A percentile compares a stretch with the other conserved stretches of the same genome.
phyloP scores from a whole-genome alignment of 2,329 filamentous ascomycete species.

The Cladorrhinum sp. region DNA sequence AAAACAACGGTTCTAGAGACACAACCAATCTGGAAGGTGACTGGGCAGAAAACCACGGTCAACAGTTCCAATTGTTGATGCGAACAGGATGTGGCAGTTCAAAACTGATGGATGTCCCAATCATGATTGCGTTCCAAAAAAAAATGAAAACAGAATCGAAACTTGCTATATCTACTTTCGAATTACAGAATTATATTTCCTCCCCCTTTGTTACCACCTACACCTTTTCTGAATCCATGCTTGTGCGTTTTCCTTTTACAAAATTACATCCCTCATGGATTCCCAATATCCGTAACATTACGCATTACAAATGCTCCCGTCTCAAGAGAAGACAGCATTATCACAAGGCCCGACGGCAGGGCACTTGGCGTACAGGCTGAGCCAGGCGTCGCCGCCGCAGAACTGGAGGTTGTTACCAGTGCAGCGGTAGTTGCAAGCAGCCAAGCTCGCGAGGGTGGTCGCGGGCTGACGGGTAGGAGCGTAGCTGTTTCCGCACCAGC shows the following conservation, averaged over 20 bases:
- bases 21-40: too few species aligned
- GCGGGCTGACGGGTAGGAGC: slow-evolving; percentile 22
- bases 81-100: too few species aligned
- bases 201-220: too few species aligned
- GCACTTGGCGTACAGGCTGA: slow-evolving; percentile 28
- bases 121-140: too few species aligned
- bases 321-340: slow-evolving; percentile 25
- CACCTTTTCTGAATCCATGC: too few species aligned
- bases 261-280: neutral
- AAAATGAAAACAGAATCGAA: too few species aligned
- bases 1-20: too few species aligned
- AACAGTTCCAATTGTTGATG: too few species aligned
- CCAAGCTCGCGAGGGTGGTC: slow-evolving; percentile 24
- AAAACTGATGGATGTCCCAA: too few species aligned
- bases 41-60: too few species aligned
- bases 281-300: neutral
- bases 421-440: slow-evolving; percentile 22
- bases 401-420: slow-evolving; percentile 19
- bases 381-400: slow-evolving; percentile 26
- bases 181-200: too few species aligned
- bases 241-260: neutral
- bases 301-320: neutral
- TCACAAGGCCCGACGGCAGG: slow-evolving; percentile 20
- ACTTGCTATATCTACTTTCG: too few species aligned
- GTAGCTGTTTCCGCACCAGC: slow-evolving; percentile 27